Conservation (phyloP, 331 rosid genomes). For the Prunus yedoensis region DNA sequence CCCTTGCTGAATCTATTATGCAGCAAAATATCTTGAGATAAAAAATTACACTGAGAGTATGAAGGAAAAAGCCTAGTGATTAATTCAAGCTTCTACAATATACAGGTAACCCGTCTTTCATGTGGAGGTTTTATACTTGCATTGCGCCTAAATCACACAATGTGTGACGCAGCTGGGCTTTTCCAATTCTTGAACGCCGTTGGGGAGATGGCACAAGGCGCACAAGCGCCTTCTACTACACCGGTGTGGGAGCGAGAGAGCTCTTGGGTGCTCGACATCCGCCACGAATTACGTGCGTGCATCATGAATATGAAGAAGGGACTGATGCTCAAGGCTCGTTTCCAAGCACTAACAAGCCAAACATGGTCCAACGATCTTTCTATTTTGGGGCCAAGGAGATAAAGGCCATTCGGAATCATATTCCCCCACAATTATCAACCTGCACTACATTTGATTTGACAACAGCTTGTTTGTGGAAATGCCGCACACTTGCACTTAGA, state of each 20-base stretch:
- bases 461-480: not conserved
- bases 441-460: conserved; percentile 32
- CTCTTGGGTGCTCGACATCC: conserved; percentile 28
- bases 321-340: not conserved
- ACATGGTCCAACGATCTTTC: conserved; percentile 28
- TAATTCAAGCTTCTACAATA: too few species aligned
- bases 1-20: too few species aligned
- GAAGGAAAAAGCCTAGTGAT: too few species aligned
- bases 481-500: too few species aligned
- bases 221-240: not conserved
- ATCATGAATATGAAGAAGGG: conserved; percentile 27
- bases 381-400: conserved; percentile 35
- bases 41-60: too few species aligned
- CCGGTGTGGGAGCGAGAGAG: conserved; percentile 41
- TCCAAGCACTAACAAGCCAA: not conserved
- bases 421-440: not conserved
- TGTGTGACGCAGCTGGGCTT: too few species aligned
- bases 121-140: too few species aligned
- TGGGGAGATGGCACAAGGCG: not conserved
- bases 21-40: too few species aligned
- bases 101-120: too few species aligned
- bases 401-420: conserved; percentile 7
- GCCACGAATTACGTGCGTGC: conserved; percentile 23
- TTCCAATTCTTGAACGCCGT: too few species aligned
- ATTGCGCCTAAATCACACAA: too few species aligned